Base-by-base conservation (phyloP, 1,139 yeast genomes). In the Petasospora rhodanensis region DNA sequence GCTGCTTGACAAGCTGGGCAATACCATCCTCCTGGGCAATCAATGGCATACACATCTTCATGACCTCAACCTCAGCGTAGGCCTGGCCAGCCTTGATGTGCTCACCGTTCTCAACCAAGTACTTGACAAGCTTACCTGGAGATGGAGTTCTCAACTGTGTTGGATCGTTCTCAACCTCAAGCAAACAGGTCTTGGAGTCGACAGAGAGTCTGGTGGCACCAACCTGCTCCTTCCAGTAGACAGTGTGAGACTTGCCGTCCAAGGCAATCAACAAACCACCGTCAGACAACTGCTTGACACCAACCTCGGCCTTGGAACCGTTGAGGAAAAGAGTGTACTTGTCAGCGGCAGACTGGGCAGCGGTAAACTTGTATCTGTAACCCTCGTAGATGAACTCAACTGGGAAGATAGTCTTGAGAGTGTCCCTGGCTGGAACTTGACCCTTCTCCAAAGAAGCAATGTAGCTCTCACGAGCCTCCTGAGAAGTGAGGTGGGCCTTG, bases 111-210 rank as follows among this genome's bases (percentile, higher is more conserved):
- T 91, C 97, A 42, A 91, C 95, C 52, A 91, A 70, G 61, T 78
- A 93, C 59, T 86, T 86, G 40, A 89, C 95, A 51, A 91, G 74
- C 64, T 93, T 91, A 70, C 99, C 99, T 35, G 98, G 99, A 27
- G 97, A 89, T 28, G 98, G 98, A 29, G 98, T 86, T 66, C 97
- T 80, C 56, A 93, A 72, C 66, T 93, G 98, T 30, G 99, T 91
- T 47, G 99, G 99, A 55, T 91, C 99, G 54, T 86, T 89, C 66
- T 91, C 99, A 41, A 74, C 82, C 63, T 91, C 98, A 46, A 91
- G 73, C 47, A 86, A 66, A 58, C 97, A 91, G 25, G 98, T 89
- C 68, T 86, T 91, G 40, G 95, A 78, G 58, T 91, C 96, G 26
- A 91, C 96, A 15, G 96, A 84, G 51, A 91, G 64, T 64, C 98